Base-by-base conservation (phyloP, 371 early-diverging fungal species). In the Apophysomyces sp. region DNA sequence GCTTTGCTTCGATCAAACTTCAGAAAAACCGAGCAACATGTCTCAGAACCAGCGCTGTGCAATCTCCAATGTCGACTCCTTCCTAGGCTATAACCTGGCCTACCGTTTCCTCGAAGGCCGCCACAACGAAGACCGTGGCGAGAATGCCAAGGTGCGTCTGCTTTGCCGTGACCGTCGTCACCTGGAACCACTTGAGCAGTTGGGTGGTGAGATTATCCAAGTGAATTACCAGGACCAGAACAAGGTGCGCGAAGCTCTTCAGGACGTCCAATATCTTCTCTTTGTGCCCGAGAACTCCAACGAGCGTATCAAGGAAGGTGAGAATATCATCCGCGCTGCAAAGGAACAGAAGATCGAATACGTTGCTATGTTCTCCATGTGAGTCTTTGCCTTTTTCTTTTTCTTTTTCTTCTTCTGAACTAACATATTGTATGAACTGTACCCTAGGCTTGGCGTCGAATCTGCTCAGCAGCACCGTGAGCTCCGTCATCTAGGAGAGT, bases 61-160 rank as follows among this genome's bases (percentile, higher is more conserved):
- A 30, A 69, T 78, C 21, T 63, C 75, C 58, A 74, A 74, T 52
- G 71, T 62, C 55, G 78, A 78, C 40, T 72, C 75, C 27, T 55
- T 69, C 34, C 32, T 65, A 37, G 78, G 78, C 41, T 78, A 61
- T 57, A 69, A 66, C 34, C 54, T 74, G 34, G 69, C 73, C 51
- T 71, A 63, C 32, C 66, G 69, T 27, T 67, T 74, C 53, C 59
- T 74, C 18, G 34, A 71, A 31, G 70, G 58, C 4, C 34, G 29
- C 21, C 7, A 16, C 0, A 40, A 55, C 9, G 58, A 58, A 7
- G 58, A 21, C 21, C 16, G 11, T 3, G 24, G 21, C 24, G 49
- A 44, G 21, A 16, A 7, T 11, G 2, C 21, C 18, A 9, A 21
- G 9, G 11, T 78, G 15, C 78, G 78, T 60, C 41, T 71, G 52